Evolutionary conservation across 2,329 filamentous ascomycete genomes (phyloP).

Genomic region (Didymellaceae sp.): DNA sequence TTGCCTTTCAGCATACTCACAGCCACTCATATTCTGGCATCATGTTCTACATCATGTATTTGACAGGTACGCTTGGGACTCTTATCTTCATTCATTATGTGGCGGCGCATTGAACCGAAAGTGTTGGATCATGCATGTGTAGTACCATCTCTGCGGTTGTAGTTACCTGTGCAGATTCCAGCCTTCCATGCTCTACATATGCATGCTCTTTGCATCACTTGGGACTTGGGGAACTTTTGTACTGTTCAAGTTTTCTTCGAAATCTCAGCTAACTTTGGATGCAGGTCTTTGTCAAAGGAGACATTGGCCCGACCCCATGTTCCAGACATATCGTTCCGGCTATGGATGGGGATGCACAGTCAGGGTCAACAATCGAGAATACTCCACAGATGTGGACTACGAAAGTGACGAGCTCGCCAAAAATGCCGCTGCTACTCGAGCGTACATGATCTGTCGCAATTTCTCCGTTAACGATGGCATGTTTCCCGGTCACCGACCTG

Average conservation of each 20-base stretch:
- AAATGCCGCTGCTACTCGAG: slow-evolving; percentile 92
- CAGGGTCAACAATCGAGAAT: slow-evolving; percentile 94
- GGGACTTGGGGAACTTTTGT: no score
- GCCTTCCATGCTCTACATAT: not conserved
- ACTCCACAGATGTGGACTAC: slow-evolving; percentile 88
- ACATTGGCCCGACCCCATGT: slow-evolving; percentile 89
- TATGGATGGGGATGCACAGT: slow-evolving; percentile 88
- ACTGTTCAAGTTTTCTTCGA: no score
- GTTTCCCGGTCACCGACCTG: slow-evolving; percentile 65
- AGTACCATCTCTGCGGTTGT: not conserved
- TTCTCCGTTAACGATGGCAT: slow-evolving; percentile 97
- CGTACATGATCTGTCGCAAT: slow-evolving; percentile 97
- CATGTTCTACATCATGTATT: slow-evolving; percentile 55
- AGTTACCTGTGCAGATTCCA: not conserved
- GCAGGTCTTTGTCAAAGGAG: slow-evolving; percentile 92
- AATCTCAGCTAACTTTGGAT: slow-evolving; percentile 31
- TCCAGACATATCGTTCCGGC: slow-evolving; percentile 77
- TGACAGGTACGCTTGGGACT: slow-evolving; percentile 47
- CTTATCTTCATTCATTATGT: not conserved
- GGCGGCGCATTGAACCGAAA: not conserved
- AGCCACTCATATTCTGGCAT: slow-evolving; percentile 20
- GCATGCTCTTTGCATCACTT: no score
- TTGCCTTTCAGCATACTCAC: slow-evolving; percentile 34
- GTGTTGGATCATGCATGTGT: slow-evolving; percentile 5
- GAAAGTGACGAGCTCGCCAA: slow-evolving; percentile 82